Evolutionary conservation across 139 green algal genomes (phyloP).

Genomic region (Chlamydomonas incerta): DNA sequence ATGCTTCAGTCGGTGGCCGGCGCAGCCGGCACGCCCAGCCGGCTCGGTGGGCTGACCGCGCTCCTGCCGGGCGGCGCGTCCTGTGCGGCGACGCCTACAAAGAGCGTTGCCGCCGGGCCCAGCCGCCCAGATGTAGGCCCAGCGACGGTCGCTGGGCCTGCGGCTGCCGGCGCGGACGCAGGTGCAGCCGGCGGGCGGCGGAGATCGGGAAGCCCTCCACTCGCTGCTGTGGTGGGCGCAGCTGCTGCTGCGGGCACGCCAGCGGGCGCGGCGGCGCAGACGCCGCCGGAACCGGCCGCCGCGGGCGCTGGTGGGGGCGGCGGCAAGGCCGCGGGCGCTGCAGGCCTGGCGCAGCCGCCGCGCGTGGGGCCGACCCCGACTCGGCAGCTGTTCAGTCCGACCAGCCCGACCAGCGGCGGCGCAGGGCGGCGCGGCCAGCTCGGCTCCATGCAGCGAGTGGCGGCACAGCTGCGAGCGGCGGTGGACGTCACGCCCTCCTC

Average conservation of each 20-base stretch:
- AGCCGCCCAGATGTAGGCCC: neutral
- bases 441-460: neutral
- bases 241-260: too few species aligned
- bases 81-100: neutral
- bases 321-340: too few species aligned
- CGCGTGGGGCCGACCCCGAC: neutral
- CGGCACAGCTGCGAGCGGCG: neutral
- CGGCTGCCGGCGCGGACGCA: neutral
- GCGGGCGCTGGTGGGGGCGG: too few species aligned
- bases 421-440: neutral
- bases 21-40: too few species aligned
- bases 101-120: neutral
- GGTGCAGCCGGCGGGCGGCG: neutral
- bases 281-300: too few species aligned
- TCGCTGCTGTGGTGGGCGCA: too few species aligned
- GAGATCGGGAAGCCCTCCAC: too few species aligned
- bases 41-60: too few species aligned
- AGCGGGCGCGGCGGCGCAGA: too few species aligned
- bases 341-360: too few species aligned
- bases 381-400: neutral
- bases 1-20: neutral
- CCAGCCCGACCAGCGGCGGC: neutral
- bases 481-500: conserved; percentile 28
- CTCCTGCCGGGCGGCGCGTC: too few species aligned
- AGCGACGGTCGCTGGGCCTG: neutral